Evolutionary conservation across 2,329 filamentous ascomycete genomes (phyloP).

Genomic region (Cyphellophora attinorum): DNA sequence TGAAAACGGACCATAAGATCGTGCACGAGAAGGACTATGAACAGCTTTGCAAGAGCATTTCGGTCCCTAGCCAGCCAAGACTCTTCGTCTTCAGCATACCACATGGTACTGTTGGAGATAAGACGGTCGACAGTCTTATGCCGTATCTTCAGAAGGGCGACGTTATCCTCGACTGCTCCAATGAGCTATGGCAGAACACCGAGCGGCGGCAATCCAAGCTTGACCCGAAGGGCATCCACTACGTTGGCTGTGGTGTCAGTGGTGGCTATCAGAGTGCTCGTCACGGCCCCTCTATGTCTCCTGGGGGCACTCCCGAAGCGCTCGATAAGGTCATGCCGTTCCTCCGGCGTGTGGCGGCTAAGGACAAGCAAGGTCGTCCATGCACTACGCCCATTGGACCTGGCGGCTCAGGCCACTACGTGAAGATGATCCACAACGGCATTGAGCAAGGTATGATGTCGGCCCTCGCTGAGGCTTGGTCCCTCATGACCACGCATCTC

Average conservation of each 20-base stretch:
- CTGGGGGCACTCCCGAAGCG: conserved; percentile 49
- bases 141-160: conserved; percentile 47
- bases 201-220: conserved; percentile 53
- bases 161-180: conserved; percentile 59
- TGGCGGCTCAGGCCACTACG: conserved; percentile 58
- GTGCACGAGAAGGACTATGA: conserved; percentile 33
- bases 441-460: conserved; percentile 65
- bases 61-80: conserved; percentile 28
- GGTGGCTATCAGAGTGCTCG: conserved; percentile 61
- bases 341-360: conserved; percentile 52
- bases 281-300: conserved; percentile 58
- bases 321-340: conserved; percentile 53
- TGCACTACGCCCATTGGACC: conserved; percentile 54
- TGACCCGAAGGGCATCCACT: conserved; percentile 48
- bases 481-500: conserved; percentile 49
- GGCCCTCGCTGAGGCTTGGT: conserved; percentile 55
- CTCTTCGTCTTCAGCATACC: conserved; percentile 45
- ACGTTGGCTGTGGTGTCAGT: conserved; percentile 59
- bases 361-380: conserved; percentile 44
- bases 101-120: conserved; percentile 33
- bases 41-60: conserved; percentile 39
- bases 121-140: conserved; percentile 24
- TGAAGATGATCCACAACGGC: conserved; percentile 69
- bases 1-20: conserved; percentile 5
- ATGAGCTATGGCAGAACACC: conserved; percentile 58